These are phyloP conservation scores for Acanthamoeba healyi DNA, from an alignment of 208 protist genomes.

Conservation along the genomic window DNA sequence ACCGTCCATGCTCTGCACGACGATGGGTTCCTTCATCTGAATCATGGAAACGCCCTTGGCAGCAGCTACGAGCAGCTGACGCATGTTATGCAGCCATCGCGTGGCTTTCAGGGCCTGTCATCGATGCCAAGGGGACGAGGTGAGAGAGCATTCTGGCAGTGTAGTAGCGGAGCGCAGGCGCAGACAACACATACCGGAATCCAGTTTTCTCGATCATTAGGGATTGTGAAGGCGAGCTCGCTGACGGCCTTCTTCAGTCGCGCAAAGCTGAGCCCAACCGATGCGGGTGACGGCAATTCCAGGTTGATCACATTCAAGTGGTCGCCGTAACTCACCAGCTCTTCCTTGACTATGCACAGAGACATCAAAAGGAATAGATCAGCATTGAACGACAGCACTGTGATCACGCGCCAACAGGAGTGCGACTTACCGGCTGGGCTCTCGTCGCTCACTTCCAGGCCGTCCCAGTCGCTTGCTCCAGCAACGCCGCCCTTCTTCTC, in stretches of 20 bases:
- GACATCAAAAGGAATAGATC: neutral
- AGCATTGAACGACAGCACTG: neutral
- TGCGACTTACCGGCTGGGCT: neutral
- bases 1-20: conserved; percentile 28
- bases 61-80: neutral
- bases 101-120: conserved; percentile 5
- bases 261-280: neutral
- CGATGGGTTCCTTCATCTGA: neutral
- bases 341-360: neutral
- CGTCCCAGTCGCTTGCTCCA: neutral
- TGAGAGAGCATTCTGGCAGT: neutral
- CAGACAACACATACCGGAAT: conserved; percentile 2
- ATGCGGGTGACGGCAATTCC: neutral
- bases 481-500: conserved; percentile 17
- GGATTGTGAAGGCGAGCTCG: conserved; percentile 22
- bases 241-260: neutral
- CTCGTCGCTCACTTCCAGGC: neutral
- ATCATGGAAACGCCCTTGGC: neutral
- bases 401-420: neutral
- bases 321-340: neutral
- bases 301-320: neutral
- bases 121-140: neutral
- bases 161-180: neutral
- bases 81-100: neutral
- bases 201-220: conserved; percentile 14